phyloP scores from a whole-genome alignment of 495 filamentous ascomycete species.

The Annulohypoxylon moriforme region DNA sequence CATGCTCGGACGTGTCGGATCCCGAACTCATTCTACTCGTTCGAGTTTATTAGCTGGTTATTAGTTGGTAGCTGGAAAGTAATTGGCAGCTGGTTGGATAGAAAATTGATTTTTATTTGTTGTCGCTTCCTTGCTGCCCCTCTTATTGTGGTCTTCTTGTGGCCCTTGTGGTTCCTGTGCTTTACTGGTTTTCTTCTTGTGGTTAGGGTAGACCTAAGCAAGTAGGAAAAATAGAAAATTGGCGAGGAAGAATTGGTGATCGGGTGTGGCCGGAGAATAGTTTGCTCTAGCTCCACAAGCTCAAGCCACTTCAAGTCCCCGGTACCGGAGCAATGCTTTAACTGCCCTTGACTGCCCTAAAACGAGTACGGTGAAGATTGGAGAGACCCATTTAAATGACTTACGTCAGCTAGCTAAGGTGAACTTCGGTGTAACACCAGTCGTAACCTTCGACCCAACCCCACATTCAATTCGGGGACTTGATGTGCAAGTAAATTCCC shows the following conservation, averaged over 20 bases:
- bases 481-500: constrained; percentile 2
- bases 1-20: constrained; percentile 44
- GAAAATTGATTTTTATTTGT: not conserved
- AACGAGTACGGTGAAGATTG: not conserved
- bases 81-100: not conserved
- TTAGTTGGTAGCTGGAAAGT: not conserved
- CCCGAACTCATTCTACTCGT: constrained; percentile 35
- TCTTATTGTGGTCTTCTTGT: not conserved
- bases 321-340: constrained; percentile 34
- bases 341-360: not conserved
- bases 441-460: not conserved
- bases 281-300: constrained; percentile 24
- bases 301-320: constrained; percentile 21
- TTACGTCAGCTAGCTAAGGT: constrained; percentile 25
- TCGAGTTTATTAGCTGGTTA: not conserved
- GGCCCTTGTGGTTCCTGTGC: not conserved
- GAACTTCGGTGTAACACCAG: constrained; percentile 16
- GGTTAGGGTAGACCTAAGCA: not conserved
- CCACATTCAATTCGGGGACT: not conserved
- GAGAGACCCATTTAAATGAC: not conserved
- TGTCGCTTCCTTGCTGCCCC: constrained; percentile 1
- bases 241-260: constrained; percentile 10
- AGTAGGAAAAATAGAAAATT: not conserved
- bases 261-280: constrained; percentile 31
- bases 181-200: not conserved